A percentile compares a stretch with the other conserved stretches of the same genome.
Evolutionary conservation across 1,284 basidiomycete species (phyloP).

Genomic region (Marasmius fiardii): DNA sequence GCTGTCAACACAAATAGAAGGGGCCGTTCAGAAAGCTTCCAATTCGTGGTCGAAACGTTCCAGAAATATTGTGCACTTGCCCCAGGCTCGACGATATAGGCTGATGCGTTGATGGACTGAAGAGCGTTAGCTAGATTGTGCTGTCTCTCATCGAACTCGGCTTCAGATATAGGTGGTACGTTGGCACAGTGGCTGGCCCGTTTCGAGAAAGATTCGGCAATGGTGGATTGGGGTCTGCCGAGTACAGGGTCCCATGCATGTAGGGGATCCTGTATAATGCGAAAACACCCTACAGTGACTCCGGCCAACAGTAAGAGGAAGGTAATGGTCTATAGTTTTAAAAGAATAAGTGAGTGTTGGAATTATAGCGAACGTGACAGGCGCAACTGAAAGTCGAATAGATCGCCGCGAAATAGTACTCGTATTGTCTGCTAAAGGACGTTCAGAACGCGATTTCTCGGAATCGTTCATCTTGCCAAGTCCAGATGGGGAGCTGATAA

Average conservation of each 20-base stretch:
- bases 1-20: slow-evolving; percentile 68
- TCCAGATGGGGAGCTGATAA: no score
- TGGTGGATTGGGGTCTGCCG: background rate
- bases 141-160: slow-evolving; percentile 54
- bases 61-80: slow-evolving; percentile 69
- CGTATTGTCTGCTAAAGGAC: no score
- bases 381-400: no score
- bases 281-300: background rate
- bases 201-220: slow-evolving; percentile 27
- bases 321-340: background rate
- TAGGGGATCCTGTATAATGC: background rate
- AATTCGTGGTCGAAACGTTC: slow-evolving; percentile 61
- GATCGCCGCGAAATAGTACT: no score
- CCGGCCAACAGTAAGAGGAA: background rate
- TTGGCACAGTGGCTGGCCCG: slow-evolving; percentile 49
- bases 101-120: slow-evolving; percentile 45
- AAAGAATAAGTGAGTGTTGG: background rate
- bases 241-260: background rate
- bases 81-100: slow-evolving; percentile 76
- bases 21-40: slow-evolving; percentile 77
- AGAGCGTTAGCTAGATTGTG: slow-evolving; percentile 48
- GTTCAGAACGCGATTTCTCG: no score
- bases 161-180: slow-evolving; percentile 41
- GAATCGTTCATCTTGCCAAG: no score
- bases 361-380: background rate